These are phyloP conservation scores for Pichia kluyveri DNA, from an alignment of 805 yeast species.

Conservation along the genomic window DNA sequence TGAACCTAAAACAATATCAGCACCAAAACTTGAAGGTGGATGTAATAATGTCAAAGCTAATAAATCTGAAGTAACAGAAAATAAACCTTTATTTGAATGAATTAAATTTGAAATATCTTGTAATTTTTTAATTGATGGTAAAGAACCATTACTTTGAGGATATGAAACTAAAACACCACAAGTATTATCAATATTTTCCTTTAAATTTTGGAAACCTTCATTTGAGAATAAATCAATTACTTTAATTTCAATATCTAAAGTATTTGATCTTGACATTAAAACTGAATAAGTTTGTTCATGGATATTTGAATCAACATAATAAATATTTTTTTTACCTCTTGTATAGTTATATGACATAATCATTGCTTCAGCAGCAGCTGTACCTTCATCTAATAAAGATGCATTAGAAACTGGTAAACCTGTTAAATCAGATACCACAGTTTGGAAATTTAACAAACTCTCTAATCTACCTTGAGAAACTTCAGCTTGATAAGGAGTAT, in stretches of 20 bases:
- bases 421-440: slow-evolving; percentile 82
- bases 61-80: slow-evolving; percentile 86
- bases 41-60: slow-evolving; percentile 78
- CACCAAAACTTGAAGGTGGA: slow-evolving; percentile 80
- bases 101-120: slow-evolving; percentile 49
- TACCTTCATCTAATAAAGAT: slow-evolving; percentile 89
- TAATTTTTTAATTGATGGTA: slow-evolving; percentile 41
- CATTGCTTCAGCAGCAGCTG: slow-evolving; percentile 98
- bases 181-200: slow-evolving; percentile 28
- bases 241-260: slow-evolving; percentile 57
- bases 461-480: slow-evolving; percentile 95
- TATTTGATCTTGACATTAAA: slow-evolving; percentile 66
- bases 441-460: slow-evolving; percentile 83
- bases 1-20: slow-evolving; percentile 88
- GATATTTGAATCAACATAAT: slow-evolving; percentile 64
- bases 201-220: slow-evolving; percentile 28
- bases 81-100: slow-evolving; percentile 64
- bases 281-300: slow-evolving; percentile 86
- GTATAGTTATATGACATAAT: slow-evolving; percentile 61
- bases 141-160: slow-evolving; percentile 79
- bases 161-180: slow-evolving; percentile 88
- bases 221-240: slow-evolving; percentile 43
- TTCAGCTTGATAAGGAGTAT: slow-evolving; percentile 98
- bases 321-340: slow-evolving; percentile 59
- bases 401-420: slow-evolving; percentile 95